Conservation (phyloP, 2,329 filamentous ascomycete genomes). For the Metarhizium robertsii region DNA sequence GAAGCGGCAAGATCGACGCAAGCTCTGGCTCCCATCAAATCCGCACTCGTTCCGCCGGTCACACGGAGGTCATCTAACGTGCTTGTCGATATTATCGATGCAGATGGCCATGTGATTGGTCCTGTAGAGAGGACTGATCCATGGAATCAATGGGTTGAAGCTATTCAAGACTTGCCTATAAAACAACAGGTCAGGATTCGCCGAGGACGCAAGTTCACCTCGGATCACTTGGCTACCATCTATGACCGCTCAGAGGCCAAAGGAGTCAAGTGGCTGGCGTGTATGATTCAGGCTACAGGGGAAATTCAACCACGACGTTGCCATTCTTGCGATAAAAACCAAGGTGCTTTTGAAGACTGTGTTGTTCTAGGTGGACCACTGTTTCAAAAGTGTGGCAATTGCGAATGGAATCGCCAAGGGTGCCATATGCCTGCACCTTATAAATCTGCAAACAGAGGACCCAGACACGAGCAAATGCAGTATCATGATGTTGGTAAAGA, state of each 20-base stretch:
- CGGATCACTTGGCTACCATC: constrained; percentile 28
- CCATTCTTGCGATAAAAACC: constrained; percentile 29
- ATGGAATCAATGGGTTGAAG: constrained; percentile 31
- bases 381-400: constrained; percentile 41
- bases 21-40: neutral
- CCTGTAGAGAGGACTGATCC: constrained; percentile 25
- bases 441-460: constrained; percentile 1
- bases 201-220: constrained; percentile 29
- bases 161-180: constrained; percentile 27
- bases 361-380: constrained; percentile 30
- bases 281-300: constrained; percentile 41
- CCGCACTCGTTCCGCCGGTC: neutral
- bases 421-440: constrained; percentile 18
- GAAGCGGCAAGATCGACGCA: constrained; percentile 4
- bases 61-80: constrained; percentile 5
- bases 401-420: constrained; percentile 36
- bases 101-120: constrained; percentile 28
- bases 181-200: constrained; percentile 32
- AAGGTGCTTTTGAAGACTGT: constrained; percentile 36
- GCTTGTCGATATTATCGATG: constrained; percentile 27
- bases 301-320: constrained; percentile 30
- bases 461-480: neutral
- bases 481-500: neutral
- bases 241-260: constrained; percentile 32
- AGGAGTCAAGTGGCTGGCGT: constrained; percentile 35